Percentiles rank a stretch among this genome's conserved stretches.
Conservation (phyloP, 306 rosid genomes). For the Sesbania bispinosa region DNA sequence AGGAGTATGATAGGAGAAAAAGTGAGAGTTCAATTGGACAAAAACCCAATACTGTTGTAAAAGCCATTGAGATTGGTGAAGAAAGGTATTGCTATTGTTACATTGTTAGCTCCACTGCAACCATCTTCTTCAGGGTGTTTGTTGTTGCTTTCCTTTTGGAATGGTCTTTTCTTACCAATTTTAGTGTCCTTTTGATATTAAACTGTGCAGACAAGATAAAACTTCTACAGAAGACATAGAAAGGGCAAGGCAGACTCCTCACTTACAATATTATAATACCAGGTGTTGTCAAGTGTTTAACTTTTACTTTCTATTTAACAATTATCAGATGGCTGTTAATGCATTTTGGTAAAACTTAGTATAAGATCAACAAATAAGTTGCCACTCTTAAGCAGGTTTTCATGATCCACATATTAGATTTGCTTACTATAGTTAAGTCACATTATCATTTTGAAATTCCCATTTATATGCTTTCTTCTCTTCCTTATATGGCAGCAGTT, state of each 20-base stretch:
- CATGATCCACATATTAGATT: background rate
- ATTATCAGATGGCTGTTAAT: background rate
- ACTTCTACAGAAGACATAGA: slow-evolving; percentile 43
- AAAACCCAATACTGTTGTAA: slow-evolving; percentile 22
- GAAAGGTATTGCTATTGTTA: slow-evolving; percentile 45
- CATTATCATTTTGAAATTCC: slow-evolving; percentile 15
- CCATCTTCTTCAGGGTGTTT: background rate
- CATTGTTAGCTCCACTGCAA: background rate
- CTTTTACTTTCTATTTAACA: slow-evolving; percentile 1
- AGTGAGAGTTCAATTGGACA: slow-evolving; percentile 44
- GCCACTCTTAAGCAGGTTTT: no score
- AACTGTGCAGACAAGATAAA: slow-evolving; percentile 41
- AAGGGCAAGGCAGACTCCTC: slow-evolving; percentile 38
- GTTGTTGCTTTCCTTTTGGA: background rate
- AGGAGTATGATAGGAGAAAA: slow-evolving; percentile 36
- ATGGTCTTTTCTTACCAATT: background rate
- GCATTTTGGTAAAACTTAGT: slow-evolving; percentile 4
- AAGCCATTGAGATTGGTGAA: slow-evolving; percentile 33
- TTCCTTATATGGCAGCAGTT: slow-evolving; percentile 33
- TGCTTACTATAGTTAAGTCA: background rate
- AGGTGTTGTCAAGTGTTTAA: no score
- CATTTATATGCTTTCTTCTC: background rate
- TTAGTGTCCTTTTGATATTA: slow-evolving; percentile 6
- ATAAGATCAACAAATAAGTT: background rate
- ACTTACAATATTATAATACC: slow-evolving; percentile 49